These are phyloP conservation scores for Eugenia klotzschiana DNA, from an alignment of 441 rosid genomes.

Conservation along the genomic window DNA sequence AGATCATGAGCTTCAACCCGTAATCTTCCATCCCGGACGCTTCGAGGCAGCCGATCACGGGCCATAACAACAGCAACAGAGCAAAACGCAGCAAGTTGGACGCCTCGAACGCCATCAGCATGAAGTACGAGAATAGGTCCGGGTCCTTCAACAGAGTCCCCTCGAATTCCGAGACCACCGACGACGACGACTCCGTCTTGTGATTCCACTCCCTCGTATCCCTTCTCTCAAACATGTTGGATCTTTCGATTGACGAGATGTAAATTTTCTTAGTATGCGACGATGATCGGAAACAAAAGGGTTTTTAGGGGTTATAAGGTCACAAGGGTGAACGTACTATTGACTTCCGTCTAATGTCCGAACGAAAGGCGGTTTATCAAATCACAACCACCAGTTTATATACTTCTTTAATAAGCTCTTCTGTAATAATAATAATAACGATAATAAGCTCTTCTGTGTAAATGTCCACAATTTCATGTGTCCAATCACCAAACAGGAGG, in stretches of 20 bases:
- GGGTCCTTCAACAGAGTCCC: slow-evolving; percentile 53
- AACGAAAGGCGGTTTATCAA: slow-evolving; percentile 44
- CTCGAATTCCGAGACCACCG: slow-evolving; percentile 63
- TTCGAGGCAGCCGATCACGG: slow-evolving; percentile 37
- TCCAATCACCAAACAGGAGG: slow-evolving; percentile 4
- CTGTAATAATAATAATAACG: no score
- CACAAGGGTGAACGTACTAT: slow-evolving; percentile 13
- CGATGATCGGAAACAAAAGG: background rate
- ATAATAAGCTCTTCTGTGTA: background rate
- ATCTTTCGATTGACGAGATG: background rate
- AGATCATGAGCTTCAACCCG: slow-evolving; percentile 50
- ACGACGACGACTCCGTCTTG: background rate
- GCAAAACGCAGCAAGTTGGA: slow-evolving; percentile 61
- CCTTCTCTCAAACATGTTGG: background rate
- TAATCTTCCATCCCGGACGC: slow-evolving; percentile 20
- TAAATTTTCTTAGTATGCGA: slow-evolving; percentile 1
- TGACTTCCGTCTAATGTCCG: slow-evolving; percentile 20
- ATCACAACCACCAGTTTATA: slow-evolving; percentile 32
- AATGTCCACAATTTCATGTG: background rate
- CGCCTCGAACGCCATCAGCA: slow-evolving; percentile 74
- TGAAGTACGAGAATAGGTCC: slow-evolving; percentile 59
- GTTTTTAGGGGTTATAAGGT: slow-evolving; percentile 1
- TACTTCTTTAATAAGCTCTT: slow-evolving; percentile 7
- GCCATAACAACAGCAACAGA: slow-evolving; percentile 41
- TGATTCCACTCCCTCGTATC: slow-evolving; percentile 7